These are phyloP conservation scores for Fomitopsis schrenkii DNA, from an alignment of 1,284 basidiomycete genomes.

Conservation along the genomic window DNA sequence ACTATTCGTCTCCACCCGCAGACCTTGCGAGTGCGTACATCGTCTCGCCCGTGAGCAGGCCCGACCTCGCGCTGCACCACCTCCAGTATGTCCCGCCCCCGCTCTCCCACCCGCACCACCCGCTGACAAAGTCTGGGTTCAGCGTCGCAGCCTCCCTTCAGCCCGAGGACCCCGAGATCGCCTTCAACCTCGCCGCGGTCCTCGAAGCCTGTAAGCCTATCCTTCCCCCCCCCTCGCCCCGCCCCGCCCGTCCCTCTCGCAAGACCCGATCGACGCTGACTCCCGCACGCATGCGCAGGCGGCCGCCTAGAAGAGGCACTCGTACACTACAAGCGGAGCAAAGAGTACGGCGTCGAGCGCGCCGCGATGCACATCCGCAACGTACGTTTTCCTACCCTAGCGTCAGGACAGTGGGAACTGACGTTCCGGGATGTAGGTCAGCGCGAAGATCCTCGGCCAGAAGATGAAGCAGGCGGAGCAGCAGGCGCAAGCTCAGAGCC, in stretches of 20 bases:
- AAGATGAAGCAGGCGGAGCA: slow-evolving; percentile 48
- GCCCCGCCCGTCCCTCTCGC: background rate
- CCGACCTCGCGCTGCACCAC: slow-evolving; percentile 89
- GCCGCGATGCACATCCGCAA: slow-evolving; percentile 86
- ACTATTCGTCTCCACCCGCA: slow-evolving; percentile 26
- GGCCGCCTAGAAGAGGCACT: slow-evolving; percentile 80
- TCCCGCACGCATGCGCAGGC: slow-evolving; percentile 35
- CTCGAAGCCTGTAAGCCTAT: slow-evolving; percentile 75
- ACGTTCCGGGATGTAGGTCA: slow-evolving; percentile 43
- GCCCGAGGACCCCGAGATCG: slow-evolving; percentile 92
- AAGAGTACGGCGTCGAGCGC: slow-evolving; percentile 78
- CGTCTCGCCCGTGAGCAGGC: slow-evolving; percentile 78
- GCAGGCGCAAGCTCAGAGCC: background rate
- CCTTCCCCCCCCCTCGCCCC: background rate
- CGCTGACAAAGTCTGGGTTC: slow-evolving; percentile 6
- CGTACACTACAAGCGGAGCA: slow-evolving; percentile 75
- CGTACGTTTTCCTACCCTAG: slow-evolving; percentile 37
- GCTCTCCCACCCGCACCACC: slow-evolving; percentile 15
- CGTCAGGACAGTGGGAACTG: no score
- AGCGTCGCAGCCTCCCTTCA: slow-evolving; percentile 84
- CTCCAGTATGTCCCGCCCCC: slow-evolving; percentile 55
- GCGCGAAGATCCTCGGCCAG: slow-evolving; percentile 77
- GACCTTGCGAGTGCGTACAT: slow-evolving; percentile 95
- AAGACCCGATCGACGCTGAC: background rate
- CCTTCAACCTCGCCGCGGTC: slow-evolving; percentile 91